Evolutionary conservation across 2,329 filamentous ascomycete genomes (phyloP), one percentile per base, ranked within the genome.

Genomic region (Cytospora piceicola): DNA sequence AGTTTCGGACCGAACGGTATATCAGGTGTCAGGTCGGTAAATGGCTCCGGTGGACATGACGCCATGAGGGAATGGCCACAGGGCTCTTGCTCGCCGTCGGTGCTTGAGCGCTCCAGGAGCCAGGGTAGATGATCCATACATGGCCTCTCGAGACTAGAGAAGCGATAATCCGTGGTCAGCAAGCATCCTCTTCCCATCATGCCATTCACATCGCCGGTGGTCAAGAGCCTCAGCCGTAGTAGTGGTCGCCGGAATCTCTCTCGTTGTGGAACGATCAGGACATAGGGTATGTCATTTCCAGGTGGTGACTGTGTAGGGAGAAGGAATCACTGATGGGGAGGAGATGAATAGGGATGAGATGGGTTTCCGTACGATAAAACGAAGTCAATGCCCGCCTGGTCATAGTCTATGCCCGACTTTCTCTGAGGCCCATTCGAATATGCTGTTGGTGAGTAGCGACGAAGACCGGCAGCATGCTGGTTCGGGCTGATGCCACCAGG

Each of bases 11-110:
- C 85, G 72, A 88, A 88, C 0, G 84, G 84, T 32, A 83, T 79
- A 14, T 85, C 80, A 52, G 77, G 71, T 60, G 79, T 80, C 66
- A 84, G 73, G 63, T 85, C 81, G 60, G 79, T 73, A 66, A 84
- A 83, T 3, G 84, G 82, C 69, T 88, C 86, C 6, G 94, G 92
- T 56, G 94, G 94, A 74, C 92, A 96, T 20, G 91, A 91, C 20
- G 92, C 91, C 94, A 98, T 98, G 70, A 98, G 82, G 5, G 92
- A 94, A 77, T 99, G 95, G 51, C 94, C 95, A 70, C 91, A 94
- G 52, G 91, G 83, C 66, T 90, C 87, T 53, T 65, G 57, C 70
- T 85, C 85, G 69, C 90, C 89, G 61, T 85, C 81, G 63, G 87
- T 82, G 71, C 75, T 79, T 63, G 81, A 78, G 71, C 83, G 80